Evolutionary conservation across 2,329 filamentous ascomycete species (phyloP).

Genomic region (Dothideomycetes sp.): DNA sequence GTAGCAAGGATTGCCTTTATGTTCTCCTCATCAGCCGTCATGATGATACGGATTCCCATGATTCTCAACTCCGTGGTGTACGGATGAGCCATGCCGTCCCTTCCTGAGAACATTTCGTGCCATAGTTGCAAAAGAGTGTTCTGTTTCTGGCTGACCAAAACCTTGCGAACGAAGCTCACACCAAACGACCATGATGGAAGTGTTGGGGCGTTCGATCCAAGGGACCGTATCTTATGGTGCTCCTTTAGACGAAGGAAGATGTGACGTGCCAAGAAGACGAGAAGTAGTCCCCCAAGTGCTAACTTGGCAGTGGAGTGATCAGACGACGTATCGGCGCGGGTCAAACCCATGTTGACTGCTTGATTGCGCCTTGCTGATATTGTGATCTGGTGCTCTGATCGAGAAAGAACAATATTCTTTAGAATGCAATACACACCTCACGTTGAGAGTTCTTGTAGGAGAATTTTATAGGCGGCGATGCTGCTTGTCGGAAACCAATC

Average conservation of each 20-base stretch:
- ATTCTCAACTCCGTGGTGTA: slow-evolving; percentile 55
- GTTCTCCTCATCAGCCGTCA: slow-evolving; percentile 80
- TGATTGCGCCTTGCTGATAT: background rate
- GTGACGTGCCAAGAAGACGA: slow-evolving; percentile 9
- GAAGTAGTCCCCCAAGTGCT: background rate
- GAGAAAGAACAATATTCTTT: too few species aligned
- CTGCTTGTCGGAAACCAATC: too few species aligned
- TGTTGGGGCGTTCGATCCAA: slow-evolving; percentile 38
- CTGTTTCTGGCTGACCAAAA: slow-evolving; percentile 37
- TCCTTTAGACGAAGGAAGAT: slow-evolving; percentile 20
- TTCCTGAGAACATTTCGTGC: slow-evolving; percentile 41
- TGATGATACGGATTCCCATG: slow-evolving; percentile 51
- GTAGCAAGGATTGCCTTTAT: slow-evolving; percentile 84
- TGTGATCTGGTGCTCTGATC: too few species aligned
- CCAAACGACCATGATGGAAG: slow-evolving; percentile 39
- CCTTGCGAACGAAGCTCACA: slow-evolving; percentile 53
- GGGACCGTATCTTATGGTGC: slow-evolving; percentile 30
- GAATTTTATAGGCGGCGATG: too few species aligned
- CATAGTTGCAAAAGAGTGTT: slow-evolving; percentile 56
- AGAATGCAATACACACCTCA: too few species aligned
- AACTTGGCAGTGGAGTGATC: slow-evolving; percentile 1
- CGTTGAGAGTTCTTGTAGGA: too few species aligned
- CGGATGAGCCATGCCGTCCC: slow-evolving; percentile 27
- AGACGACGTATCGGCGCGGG: slow-evolving; percentile 1
- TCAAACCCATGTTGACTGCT: slow-evolving; percentile 1